Conservation (phyloP, 805 yeast genomes). For the Middelhovenomyces tepae region DNA sequence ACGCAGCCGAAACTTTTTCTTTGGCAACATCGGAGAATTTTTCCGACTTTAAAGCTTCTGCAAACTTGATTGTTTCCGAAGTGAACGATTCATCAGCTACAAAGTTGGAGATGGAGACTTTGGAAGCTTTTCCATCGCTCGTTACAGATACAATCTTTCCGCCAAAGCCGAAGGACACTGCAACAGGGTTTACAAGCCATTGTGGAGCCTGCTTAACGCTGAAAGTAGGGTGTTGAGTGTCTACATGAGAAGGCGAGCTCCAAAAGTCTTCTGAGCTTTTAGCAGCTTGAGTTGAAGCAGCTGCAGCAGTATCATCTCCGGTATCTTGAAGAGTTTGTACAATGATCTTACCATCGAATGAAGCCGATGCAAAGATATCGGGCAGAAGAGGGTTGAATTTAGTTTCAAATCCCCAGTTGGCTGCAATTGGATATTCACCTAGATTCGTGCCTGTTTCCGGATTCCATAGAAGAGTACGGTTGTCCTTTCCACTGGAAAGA, state of each 20-base stretch:
- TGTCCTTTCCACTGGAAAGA: conserved; percentile 89
- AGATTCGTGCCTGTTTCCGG: conserved; percentile 63
- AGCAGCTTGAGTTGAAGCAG: conserved; percentile 27
- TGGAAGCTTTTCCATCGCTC: conserved; percentile 33
- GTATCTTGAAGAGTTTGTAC: conserved; percentile 88
- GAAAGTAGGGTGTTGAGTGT: conserved; percentile 48
- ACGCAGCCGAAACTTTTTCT: conserved; percentile 12
- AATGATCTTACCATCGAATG: conserved; percentile 74
- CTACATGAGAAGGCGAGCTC: conserved; percentile 41
- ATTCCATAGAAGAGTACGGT: conserved; percentile 83
- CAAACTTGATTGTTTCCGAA: conserved; percentile 33
- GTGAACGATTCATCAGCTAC: conserved; percentile 31
- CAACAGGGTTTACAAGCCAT: conserved; percentile 71
- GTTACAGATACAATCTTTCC: conserved; percentile 65
- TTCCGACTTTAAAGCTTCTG: conserved; percentile 42
- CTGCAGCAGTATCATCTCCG: conserved; percentile 34
- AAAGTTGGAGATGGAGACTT: conserved; percentile 37
- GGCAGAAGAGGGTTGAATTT: conserved; percentile 84
- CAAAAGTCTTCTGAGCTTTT: conserved; percentile 88
- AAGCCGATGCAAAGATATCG: conserved; percentile 55
- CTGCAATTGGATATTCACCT: conserved; percentile 84
- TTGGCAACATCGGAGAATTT: conserved; percentile 15
- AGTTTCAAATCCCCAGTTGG: conserved; percentile 90
- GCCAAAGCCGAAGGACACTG: conserved; percentile 88
- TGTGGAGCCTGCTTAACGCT: conserved; percentile 72